phyloP scores from a whole-genome alignment of 2,329 filamentous ascomycete species.

The Monosporascus sp. region DNA sequence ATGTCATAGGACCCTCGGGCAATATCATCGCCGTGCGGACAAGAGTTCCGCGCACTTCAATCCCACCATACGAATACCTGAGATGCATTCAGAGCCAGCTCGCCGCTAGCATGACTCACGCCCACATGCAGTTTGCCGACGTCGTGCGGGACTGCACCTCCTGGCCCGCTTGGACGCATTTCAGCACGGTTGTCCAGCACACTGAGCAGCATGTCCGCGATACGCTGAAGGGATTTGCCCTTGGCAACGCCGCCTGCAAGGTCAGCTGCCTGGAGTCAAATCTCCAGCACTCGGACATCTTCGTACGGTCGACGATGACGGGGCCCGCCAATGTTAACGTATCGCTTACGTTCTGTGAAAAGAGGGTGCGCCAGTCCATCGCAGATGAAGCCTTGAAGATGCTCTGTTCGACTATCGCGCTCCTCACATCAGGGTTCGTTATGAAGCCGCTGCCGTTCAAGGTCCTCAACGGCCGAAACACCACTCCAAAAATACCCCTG shows the following conservation, averaged over 20 bases:
- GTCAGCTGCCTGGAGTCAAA: constrained; percentile 36
- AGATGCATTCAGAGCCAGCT: constrained; percentile 45
- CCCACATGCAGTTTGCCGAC: constrained; percentile 46
- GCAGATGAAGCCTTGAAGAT: constrained; percentile 40
- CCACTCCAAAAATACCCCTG: constrained; percentile 38
- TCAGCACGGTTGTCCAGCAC: constrained; percentile 52
- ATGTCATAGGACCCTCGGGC: constrained; percentile 41
- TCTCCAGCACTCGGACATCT: constrained; percentile 40
- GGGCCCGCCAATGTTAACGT: constrained; percentile 34
- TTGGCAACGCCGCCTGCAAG: constrained; percentile 41
- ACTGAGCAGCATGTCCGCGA: constrained; percentile 36
- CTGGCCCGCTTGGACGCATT: constrained; percentile 49
- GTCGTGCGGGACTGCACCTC: constrained; percentile 49
- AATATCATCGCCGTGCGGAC: constrained; percentile 47
- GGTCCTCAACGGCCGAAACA: constrained; percentile 34
- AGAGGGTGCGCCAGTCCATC: constrained; percentile 36
- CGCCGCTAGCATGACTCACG: constrained; percentile 40
- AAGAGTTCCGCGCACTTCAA: constrained; percentile 36
- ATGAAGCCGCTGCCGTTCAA: constrained; percentile 41
- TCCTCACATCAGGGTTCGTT: constrained; percentile 42
- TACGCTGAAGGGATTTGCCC: constrained; percentile 35
- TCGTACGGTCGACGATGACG: constrained; percentile 37
- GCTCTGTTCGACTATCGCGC: constrained; percentile 39
- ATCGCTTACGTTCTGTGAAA: constrained; percentile 41
- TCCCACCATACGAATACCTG: constrained; percentile 45